Conservation (phyloP, 2,329 filamentous ascomycete genomes). For the Fusarium buxicola region DNA sequence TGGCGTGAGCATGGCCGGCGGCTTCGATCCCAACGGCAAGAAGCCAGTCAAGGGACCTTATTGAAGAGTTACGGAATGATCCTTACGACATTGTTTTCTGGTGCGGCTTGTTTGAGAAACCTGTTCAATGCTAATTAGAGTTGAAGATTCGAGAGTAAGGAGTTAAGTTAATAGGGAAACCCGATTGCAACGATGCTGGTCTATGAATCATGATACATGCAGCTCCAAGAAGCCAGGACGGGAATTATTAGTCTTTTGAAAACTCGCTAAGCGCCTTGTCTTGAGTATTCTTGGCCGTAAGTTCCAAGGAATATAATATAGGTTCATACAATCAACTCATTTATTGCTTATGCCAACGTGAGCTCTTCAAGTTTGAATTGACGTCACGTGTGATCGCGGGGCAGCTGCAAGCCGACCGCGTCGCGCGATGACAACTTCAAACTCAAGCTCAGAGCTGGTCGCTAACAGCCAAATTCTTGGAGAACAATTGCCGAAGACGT, state of each 20-base stretch:
- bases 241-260: neutral
- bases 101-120: constrained; percentile 14
- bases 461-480: no score
- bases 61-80: constrained; percentile 20
- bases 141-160: neutral
- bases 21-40: constrained; percentile 49
- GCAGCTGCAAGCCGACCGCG: constrained; percentile 33
- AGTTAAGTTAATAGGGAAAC: neutral
- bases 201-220: neutral
- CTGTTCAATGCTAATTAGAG: constrained; percentile 3
- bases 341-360: no score
- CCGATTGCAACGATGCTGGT: neutral
- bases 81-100: constrained; percentile 11
- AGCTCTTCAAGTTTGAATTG: constrained; percentile 1
- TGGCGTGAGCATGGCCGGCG: constrained; percentile 43
- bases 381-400: constrained; percentile 38
- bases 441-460: neutral
- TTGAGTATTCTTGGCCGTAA: no score
- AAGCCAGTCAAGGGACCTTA: constrained; percentile 44
- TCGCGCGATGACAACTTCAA: constrained; percentile 31
- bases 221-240: no score
- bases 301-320: no score
- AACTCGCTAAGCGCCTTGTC: no score
- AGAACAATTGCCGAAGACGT: neutral
- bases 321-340: no score